Conservation (phyloP, 805 yeast species). For the Starmera caribaea region DNA sequence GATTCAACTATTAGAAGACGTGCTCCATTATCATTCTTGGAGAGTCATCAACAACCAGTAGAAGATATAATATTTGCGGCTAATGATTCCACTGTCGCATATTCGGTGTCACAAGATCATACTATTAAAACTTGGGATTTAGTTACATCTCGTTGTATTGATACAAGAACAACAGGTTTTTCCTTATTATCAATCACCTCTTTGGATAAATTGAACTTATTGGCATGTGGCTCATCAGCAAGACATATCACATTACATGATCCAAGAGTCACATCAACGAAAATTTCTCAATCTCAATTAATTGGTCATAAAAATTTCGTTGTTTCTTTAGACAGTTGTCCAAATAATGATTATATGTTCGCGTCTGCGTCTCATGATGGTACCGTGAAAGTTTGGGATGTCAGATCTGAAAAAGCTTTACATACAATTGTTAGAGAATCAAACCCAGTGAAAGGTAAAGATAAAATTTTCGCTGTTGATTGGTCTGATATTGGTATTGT, state of each 20-base stretch:
- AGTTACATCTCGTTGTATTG: slow-evolving; percentile 75
- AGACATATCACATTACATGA: slow-evolving; percentile 92
- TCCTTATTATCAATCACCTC: slow-evolving; percentile 70
- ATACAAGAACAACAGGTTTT: slow-evolving; percentile 79
- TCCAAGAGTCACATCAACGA: slow-evolving; percentile 61
- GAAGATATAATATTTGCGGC: slow-evolving; percentile 72
- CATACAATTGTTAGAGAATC: slow-evolving; percentile 75
- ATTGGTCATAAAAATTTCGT: slow-evolving; percentile 91
- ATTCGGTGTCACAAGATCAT: slow-evolving; percentile 94
- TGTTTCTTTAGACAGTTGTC: slow-evolving; percentile 62
- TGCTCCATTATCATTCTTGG: slow-evolving; percentile 70
- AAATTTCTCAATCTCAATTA: slow-evolving; percentile 62
- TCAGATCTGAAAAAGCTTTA: slow-evolving; percentile 74
- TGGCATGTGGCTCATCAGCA: slow-evolving; percentile 96
- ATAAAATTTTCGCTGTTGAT: slow-evolving; percentile 76
- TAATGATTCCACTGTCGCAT: slow-evolving; percentile 70
- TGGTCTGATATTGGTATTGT: slow-evolving; percentile 82
- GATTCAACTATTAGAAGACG: slow-evolving; percentile 72
- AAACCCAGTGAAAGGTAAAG: slow-evolving; percentile 31
- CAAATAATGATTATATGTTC: slow-evolving; percentile 72
- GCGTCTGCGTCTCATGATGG: slow-evolving; percentile 96
- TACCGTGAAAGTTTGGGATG: slow-evolving; percentile 90
- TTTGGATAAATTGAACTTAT: slow-evolving; percentile 54
- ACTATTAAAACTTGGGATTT: slow-evolving; percentile 95
- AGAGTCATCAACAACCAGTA: slow-evolving; percentile 81